Base-by-base conservation (phyloP, 192 early-diverging fungal species). In the Lobosporangium transversale region DNA sequence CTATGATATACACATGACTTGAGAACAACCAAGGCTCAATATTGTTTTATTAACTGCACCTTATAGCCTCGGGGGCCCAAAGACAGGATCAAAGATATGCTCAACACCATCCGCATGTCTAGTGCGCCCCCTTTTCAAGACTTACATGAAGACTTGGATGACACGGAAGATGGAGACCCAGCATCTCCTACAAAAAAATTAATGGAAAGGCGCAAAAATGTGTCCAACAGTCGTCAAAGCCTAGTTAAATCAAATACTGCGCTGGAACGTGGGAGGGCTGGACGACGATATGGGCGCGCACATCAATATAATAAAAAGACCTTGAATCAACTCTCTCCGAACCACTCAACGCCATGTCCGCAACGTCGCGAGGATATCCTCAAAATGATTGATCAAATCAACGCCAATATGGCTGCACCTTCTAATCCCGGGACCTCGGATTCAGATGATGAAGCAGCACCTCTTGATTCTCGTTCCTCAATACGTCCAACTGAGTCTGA, bases 341-440 rank as follows among this genome's bases (percentile, higher is more conserved):
- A 43, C 15, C 33, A 8, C 15, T 57, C 52, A 26, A 51, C 64
- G 0, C 35, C 64, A 3, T 49, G n/a, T n/a, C n/a, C 42, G 4
- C 45, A 61, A 14, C 32, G 44, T 31, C 63, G 64, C 8, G 65
- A 62, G 26, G 73, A 76, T 23, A 58, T 66, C 5, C 37, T 76
- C 20, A 61, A 55, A 37, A 76, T 76, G 73, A 76, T 76, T 24
- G 65, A 76, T 4, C 73, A 67, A 18, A 45, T 76, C 12, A 65
- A 75, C 30, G 44, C 62, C 17, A 75, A 65, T 27, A 65, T 75
- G 55, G 29, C 11, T 24, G 23, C 24, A 29, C 33, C 53, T 40
- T 0, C 33, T 21, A 12, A 61, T 44, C 26, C 29, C n/a, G 33
- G 57, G 37, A 45, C 42, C 29, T 12, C 32, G 12, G 32, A 20